Evolutionary conservation across 805 yeast genomes (phyloP).

Genomic region (Sugiyamaella lignohabitans): DNA sequence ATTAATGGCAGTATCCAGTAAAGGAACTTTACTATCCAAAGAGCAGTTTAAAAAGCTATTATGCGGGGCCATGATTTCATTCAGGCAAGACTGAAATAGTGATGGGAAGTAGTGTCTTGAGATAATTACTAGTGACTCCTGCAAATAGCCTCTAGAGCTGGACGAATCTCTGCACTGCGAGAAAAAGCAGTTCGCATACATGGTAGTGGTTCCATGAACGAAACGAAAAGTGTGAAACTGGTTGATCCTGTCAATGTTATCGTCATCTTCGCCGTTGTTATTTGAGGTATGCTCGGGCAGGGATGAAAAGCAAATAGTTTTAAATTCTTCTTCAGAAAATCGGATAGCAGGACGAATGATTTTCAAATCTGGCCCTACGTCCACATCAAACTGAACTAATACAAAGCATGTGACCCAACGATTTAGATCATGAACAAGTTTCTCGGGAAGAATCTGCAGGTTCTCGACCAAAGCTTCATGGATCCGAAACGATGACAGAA

Average conservation of each 20-base stretch:
- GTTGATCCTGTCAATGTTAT: not conserved
- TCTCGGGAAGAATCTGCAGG: slow-evolving; percentile 5
- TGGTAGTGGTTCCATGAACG: not conserved
- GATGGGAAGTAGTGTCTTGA: slow-evolving; percentile 17
- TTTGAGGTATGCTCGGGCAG: slow-evolving; percentile 23
- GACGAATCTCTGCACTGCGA: slow-evolving; percentile 16
- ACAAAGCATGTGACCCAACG: slow-evolving; percentile 21
- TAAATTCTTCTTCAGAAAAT: slow-evolving; percentile 24
- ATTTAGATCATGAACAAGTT: slow-evolving; percentile 2
- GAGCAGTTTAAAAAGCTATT: slow-evolving; percentile 8
- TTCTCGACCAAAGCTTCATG: slow-evolving; percentile 22
- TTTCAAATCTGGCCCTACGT: slow-evolving; percentile 26
- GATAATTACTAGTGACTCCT: slow-evolving; percentile 24
- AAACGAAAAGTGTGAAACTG: slow-evolving; percentile 16
- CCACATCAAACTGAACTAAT: slow-evolving; percentile 24
- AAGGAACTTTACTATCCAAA: slow-evolving; percentile 20
- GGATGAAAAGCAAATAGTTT: slow-evolving; percentile 24
- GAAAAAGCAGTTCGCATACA: slow-evolving; percentile 22
- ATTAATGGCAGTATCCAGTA: slow-evolving; percentile 22
- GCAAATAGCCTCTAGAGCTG: slow-evolving; percentile 22
- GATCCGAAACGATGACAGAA: slow-evolving; percentile 42
- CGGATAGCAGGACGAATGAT: slow-evolving; percentile 23
- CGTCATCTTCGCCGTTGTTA: not conserved
- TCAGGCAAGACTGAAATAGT: slow-evolving; percentile 20
- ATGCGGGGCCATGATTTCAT: slow-evolving; percentile 10